Evolutionary conservation across 768 basidiomycete genomes (phyloP).

Genomic region (Kwoniella dendrophila): DNA sequence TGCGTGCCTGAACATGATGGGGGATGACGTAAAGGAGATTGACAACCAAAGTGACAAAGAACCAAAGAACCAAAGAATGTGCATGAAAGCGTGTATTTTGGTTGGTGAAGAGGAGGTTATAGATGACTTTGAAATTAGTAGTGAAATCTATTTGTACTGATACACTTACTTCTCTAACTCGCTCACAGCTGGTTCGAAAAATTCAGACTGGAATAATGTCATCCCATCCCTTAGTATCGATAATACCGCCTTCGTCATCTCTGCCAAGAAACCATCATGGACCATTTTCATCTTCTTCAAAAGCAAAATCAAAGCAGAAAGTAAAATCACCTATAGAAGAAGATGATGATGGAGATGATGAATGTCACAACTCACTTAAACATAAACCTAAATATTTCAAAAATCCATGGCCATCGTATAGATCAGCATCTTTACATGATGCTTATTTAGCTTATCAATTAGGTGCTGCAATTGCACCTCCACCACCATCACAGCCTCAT

Average conservation of each 20-base stretch:
- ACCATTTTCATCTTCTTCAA: conserved; percentile 15
- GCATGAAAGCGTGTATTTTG: too few relatives aligned
- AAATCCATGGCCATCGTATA: conserved; percentile 55
- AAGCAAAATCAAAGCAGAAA: neutral
- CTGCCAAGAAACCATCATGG: conserved; percentile 34
- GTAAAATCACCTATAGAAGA: neutral
- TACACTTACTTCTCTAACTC: too few relatives aligned
- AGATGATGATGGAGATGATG: neutral
- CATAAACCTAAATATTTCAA: conserved; percentile 41
- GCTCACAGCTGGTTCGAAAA: too few relatives aligned
- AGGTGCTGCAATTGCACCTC: conserved; percentile 46
- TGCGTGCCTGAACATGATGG: conserved; percentile 3
- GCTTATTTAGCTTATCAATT: conserved; percentile 46
- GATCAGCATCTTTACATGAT: conserved; percentile 37
- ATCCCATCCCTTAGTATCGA: conserved; percentile 16
- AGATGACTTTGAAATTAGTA: too few relatives aligned
- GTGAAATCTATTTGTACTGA: too few relatives aligned
- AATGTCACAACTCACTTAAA: neutral
- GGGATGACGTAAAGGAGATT: neutral
- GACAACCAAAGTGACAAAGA: too few relatives aligned
- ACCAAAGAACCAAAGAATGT: too few relatives aligned
- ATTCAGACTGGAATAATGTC: conserved; percentile 1
- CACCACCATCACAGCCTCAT: too few relatives aligned
- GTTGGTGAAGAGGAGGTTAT: too few relatives aligned
- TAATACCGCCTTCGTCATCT: conserved; percentile 17